phyloP scores from a whole-genome alignment of 129 eudicot genomes.

The Arctium minus region DNA sequence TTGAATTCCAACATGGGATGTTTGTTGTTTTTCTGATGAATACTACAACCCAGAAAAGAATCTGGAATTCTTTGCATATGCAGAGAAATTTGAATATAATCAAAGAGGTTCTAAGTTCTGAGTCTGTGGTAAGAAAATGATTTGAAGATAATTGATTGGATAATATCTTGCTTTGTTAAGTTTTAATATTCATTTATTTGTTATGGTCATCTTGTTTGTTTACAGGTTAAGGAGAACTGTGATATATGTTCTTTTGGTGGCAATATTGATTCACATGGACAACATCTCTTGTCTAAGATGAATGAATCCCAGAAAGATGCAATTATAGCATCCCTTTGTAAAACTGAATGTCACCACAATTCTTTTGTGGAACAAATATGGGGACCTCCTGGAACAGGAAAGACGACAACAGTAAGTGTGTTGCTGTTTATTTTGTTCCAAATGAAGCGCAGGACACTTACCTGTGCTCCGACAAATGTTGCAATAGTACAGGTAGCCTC shows the following conservation, averaged over 20 bases:
- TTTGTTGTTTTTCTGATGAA: constrained; percentile 49
- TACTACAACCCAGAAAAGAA: constrained; percentile 45
- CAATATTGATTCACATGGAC: neutral
- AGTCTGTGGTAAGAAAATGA: constrained; percentile 35
- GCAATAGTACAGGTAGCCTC: constrained; percentile 41
- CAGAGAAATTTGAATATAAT: constrained; percentile 31
- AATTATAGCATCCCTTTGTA: constrained; percentile 14
- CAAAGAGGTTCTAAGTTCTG: constrained; percentile 27
- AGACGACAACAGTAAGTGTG: constrained; percentile 32
- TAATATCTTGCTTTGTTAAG: neutral
- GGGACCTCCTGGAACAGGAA: constrained; percentile 59
- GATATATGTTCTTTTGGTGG: neutral
- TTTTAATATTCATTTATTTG: neutral
- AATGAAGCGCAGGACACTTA: constrained; percentile 32
- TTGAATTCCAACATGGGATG: constrained; percentile 31
- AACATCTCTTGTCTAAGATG: neutral
- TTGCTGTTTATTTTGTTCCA: constrained; percentile 23
- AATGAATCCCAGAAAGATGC: constrained; percentile 33
- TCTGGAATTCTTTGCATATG: constrained; percentile 61
- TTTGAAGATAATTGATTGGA: neutral
- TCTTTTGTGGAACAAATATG: constrained; percentile 38
- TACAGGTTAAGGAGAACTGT: neutral
- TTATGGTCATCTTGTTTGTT: neutral
- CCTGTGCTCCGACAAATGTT: constrained; percentile 41
- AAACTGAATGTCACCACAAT: constrained; percentile 23